These are phyloP conservation scores for Komagataella populi DNA, from an alignment of 805 yeast species.

Conservation along the genomic window DNA sequence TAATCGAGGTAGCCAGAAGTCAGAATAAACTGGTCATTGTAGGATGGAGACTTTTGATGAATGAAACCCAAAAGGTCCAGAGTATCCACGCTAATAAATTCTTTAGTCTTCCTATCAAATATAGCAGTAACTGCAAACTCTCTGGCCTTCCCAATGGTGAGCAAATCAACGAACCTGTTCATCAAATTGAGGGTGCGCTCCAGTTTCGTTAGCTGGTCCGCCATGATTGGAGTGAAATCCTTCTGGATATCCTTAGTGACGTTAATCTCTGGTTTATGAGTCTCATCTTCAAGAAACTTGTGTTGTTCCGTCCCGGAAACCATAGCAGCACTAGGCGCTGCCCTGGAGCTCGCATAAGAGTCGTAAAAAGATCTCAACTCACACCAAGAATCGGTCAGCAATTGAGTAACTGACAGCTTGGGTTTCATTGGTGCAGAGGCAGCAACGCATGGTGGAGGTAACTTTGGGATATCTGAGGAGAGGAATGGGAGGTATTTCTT, in stretches of 20 bases:
- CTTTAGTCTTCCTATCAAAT: slow-evolving; percentile 16
- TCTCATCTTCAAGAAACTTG: slow-evolving; percentile 26
- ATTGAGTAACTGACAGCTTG: slow-evolving; percentile 44
- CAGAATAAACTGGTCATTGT: slow-evolving; percentile 20
- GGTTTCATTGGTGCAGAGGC: slow-evolving; percentile 7
- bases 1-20: slow-evolving; percentile 58
- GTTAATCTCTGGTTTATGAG: slow-evolving; percentile 23
- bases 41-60: slow-evolving; percentile 1
- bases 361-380: slow-evolving; percentile 44
- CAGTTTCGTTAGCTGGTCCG: slow-evolving; percentile 4
- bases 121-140: slow-evolving; percentile 48
- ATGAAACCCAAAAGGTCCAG: slow-evolving; percentile 1
- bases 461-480: neutral
- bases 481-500: neutral
- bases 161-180: slow-evolving; percentile 12
- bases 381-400: slow-evolving; percentile 54
- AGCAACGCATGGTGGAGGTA: neutral
- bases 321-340: slow-evolving; percentile 25
- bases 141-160: slow-evolving; percentile 38
- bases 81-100: slow-evolving; percentile 4
- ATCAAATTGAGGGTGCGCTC: slow-evolving; percentile 3
- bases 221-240: slow-evolving; percentile 1
- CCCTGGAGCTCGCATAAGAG: slow-evolving; percentile 27
- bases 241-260: slow-evolving; percentile 1
- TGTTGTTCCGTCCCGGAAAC: slow-evolving; percentile 34